Conservation (phyloP, 306 rosid genomes). For the Crotalaria pallida region DNA sequence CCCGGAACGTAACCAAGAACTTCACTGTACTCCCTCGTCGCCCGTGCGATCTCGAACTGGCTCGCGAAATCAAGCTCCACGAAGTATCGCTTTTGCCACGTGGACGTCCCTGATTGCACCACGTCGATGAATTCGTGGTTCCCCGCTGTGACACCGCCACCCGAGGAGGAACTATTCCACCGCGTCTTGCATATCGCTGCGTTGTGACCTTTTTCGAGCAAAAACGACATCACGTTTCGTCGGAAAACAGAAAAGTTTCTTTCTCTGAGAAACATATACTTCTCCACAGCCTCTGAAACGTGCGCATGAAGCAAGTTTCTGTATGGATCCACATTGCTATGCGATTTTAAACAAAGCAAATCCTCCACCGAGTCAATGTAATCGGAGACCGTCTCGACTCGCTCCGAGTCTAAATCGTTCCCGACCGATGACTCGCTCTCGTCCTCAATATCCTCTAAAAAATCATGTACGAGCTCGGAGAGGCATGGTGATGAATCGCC, state of each 20-base stretch:
- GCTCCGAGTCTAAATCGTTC: slow-evolving; percentile 44
- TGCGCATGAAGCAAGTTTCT: slow-evolving; percentile 31
- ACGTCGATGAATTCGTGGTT: slow-evolving; percentile 71
- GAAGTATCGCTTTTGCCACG: slow-evolving; percentile 37
- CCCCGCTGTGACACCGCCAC: slow-evolving; percentile 44
- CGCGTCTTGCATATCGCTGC: slow-evolving; percentile 77
- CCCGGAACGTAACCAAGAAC: slow-evolving; percentile 39
- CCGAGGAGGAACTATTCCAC: slow-evolving; percentile 62
- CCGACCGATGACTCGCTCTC: neutral
- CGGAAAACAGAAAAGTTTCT: slow-evolving; percentile 11
- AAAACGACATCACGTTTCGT: slow-evolving; percentile 54
- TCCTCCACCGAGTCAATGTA: slow-evolving; percentile 26
- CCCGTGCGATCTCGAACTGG: slow-evolving; percentile 26
- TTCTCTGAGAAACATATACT: slow-evolving; percentile 20
- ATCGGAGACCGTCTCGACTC: slow-evolving; percentile 37
- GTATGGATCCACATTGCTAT: slow-evolving; percentile 31
- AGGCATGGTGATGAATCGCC: slow-evolving; percentile 48
- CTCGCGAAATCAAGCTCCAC: slow-evolving; percentile 40
- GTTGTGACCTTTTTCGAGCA: slow-evolving; percentile 54
- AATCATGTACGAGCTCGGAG: slow-evolving; percentile 63
- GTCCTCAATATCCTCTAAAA: slow-evolving; percentile 29
- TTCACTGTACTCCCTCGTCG: slow-evolving; percentile 21
- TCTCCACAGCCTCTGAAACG: slow-evolving; percentile 41
- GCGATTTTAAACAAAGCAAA: neutral
- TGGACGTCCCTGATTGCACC: slow-evolving; percentile 17